Base-by-base conservation (phyloP, 176 grass and related monocot species). In the Eragrostis nindensis region DNA sequence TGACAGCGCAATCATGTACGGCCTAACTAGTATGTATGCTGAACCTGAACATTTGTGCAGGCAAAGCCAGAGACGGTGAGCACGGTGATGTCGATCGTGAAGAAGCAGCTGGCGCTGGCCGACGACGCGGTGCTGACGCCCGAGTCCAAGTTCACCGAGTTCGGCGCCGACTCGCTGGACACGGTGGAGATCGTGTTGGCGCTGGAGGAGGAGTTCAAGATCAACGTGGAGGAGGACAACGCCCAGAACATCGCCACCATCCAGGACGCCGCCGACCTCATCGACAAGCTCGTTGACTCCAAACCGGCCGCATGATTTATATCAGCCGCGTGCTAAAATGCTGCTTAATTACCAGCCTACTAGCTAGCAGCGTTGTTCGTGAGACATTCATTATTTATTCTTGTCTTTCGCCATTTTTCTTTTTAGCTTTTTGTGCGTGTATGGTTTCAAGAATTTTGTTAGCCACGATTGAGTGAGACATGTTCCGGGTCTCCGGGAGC, bases 161-260 rank as follows among this genome's bases (percentile, higher is more conserved):
- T 97, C 2, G 94, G 89, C 16, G 94, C 94, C 3, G 94, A 97
- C 71, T 97, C 94, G 59, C 84, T 94, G 7, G 94, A 97, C 81
- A 97, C 94, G 70, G 94, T 97, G 29, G 94, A 97, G 84, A 94
- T 97, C 68, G 91, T 97, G 82, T 94, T 97, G 94, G 76, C 81
- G 59, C 68, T 97, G 70, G 94, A 97, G 83, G 94, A 91, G 89
- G 86, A 83, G 80, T 97, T 94, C 38, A 50, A 64, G 15, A 94
- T 97, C 72, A 91, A 76, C 25, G 89, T 97, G 16, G 89, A 97
- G 86, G 91, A 94, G 81, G 91, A 91, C 78, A 91, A 90, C 67
- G 88, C 88, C 0, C 89, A 94, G 86, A 97, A 39, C 84, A 97
- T 97, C 61, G 67, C 70, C 68, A 97, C 91, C 77, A 80, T 97